These are phyloP conservation scores for Kwoniella newhampshirensis DNA, from an alignment of 768 basidiomycete genomes.

Conservation along the genomic window DNA sequence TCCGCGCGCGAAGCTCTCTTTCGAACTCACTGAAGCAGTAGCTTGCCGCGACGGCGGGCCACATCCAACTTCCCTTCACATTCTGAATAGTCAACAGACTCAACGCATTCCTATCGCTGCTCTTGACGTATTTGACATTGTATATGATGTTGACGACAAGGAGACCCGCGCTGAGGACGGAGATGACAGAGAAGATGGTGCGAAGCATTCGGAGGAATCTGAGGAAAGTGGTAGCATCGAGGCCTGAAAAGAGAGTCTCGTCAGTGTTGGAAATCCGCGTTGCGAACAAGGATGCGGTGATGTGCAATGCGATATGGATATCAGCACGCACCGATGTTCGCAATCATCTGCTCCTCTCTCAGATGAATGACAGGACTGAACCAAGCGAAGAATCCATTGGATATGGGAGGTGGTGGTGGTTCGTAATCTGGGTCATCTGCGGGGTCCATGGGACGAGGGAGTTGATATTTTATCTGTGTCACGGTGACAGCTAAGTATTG, in stretches of 20 bases:
- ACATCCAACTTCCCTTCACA: constrained; percentile 69
- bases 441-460: constrained; percentile 27
- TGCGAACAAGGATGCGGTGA: not conserved
- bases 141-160: constrained; percentile 82
- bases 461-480: constrained; percentile 66
- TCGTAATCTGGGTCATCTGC: constrained; percentile 49
- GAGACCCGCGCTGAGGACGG: constrained; percentile 56
- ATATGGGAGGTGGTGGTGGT: constrained; percentile 62
- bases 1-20: too few species aligned
- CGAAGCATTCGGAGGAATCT: constrained; percentile 86
- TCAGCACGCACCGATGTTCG: constrained; percentile 46
- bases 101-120: constrained; percentile 55
- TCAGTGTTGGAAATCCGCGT: not conserved
- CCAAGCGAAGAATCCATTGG: constrained; percentile 84
- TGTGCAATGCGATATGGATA: not conserved
- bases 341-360: constrained; percentile 80
- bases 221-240: constrained; percentile 89
- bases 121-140: constrained; percentile 68
- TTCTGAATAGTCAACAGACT: constrained; percentile 75
- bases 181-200: constrained; percentile 46
- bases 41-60: constrained; percentile 77
- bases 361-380: constrained; percentile 77
- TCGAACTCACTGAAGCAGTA: constrained; percentile 72
- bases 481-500: too few species aligned
- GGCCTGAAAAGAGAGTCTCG: constrained; percentile 63